Evolutionary conservation across 169 alveolate genomes (phyloP), one percentile per base, ranked within the genome.

Genomic region (Plasmodium yoelii): DNA sequence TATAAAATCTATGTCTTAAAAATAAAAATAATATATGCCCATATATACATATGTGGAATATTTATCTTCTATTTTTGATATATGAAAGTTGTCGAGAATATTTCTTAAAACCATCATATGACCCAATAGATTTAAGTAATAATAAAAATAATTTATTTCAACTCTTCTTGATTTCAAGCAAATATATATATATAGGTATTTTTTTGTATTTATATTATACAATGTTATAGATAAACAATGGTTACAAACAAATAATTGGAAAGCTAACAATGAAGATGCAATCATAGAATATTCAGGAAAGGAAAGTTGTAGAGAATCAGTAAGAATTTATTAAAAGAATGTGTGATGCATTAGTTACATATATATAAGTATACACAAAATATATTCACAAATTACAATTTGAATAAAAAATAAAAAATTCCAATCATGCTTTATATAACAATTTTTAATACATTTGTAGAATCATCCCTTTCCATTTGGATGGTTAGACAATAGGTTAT

Each of bases 401-500:
- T 3, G 7, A 34, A 34, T 34, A 7, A 5, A 34, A 34, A 1
- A 34, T 34, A 34, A 3, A 34, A 34, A 34, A 34, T 34, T 34
- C 0, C 5, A 34, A 34, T 34, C 6, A 34, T 34, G 42, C 7
- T 34, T 34, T 34, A 34, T 34, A 34, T 4, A 34, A 34, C 42
- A 34, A 34, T 0, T 3, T 7, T 5, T 34, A 34, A 18, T 15
- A 15, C 3, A n/a, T 71, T 71, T 68, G n/a, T 39, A 82, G 90
- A 61, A 69, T 56, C 90, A 82, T 69, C 82, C 90, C 42, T 82
- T 82, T 67, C 90, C 90, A 12, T 82, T 82, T 28, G 90, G 90
- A 56, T 82, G 90, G 90, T 46, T 82, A 19, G 90, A 82, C 70
- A 82, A 82, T 12, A 82, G 90, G 90, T 82, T 82, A 47, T 34